These are phyloP conservation scores for Fistulinella prunicolor DNA, from an alignment of 768 basidiomycete genomes.

Conservation along the genomic window DNA sequence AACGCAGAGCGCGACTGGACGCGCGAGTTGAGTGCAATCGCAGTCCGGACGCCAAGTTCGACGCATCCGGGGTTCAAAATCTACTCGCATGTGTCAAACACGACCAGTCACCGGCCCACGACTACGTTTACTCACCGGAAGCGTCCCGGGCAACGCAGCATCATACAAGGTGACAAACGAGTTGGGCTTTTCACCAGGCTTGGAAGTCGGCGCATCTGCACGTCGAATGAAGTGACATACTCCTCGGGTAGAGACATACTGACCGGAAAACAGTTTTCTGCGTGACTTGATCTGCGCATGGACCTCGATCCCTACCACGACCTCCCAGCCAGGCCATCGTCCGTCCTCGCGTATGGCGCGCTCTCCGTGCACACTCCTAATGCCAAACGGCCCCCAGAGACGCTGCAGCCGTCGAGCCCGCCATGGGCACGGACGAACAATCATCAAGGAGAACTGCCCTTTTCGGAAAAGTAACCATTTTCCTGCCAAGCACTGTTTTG, in stretches of 20 bases:
- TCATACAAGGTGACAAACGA: slow-evolving; percentile 74
- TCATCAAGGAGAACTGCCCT: slow-evolving; percentile 23
- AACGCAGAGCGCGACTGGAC: slow-evolving; percentile 77
- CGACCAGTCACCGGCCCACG: too few relatives aligned
- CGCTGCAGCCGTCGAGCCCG: slow-evolving; percentile 13
- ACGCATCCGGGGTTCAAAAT: slow-evolving; percentile 65
- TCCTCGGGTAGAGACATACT: too few relatives aligned
- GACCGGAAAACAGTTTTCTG: slow-evolving; percentile 84
- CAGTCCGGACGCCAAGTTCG: slow-evolving; percentile 75
- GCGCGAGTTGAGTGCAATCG: slow-evolving; percentile 66
- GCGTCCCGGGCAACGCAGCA: slow-evolving; percentile 88
- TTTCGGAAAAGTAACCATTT: too few relatives aligned
- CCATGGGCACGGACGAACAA: slow-evolving; percentile 17
- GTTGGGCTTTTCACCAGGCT: slow-evolving; percentile 58
- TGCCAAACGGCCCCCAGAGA: slow-evolving; percentile 7
- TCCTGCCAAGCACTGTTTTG: too few relatives aligned
- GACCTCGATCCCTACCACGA: slow-evolving; percentile 91
- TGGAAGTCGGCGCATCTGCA: slow-evolving; percentile 42
- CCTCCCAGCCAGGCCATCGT: slow-evolving; percentile 84
- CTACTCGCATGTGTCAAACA: slow-evolving; percentile 6
- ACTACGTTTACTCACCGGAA: slow-evolving; percentile 63
- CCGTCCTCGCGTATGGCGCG: slow-evolving; percentile 17
- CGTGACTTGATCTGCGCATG: slow-evolving; percentile 92
- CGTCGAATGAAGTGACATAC: too few relatives aligned
- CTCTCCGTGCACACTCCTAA: slow-evolving; percentile 4